These are phyloP conservation scores for Zygosaccharomyces bisporus DNA, from an alignment of 805 yeast genomes.

Conservation along the genomic window DNA sequence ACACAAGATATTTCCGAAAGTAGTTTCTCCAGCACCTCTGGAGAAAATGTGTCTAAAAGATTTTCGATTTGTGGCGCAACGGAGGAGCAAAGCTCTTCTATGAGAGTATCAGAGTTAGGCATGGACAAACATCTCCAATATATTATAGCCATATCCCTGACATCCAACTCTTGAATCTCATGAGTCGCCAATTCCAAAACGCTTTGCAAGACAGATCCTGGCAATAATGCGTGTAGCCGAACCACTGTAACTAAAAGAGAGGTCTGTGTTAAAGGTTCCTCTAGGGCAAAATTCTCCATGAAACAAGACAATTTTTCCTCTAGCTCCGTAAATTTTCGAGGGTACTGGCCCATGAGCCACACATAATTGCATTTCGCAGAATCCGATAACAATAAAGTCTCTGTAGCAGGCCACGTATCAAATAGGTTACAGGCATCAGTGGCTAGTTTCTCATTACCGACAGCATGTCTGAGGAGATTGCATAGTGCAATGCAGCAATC, in stretches of 20 bases:
- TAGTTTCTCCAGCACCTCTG: conserved; percentile 61
- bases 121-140: conserved; percentile 73
- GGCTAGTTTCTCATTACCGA: conserved; percentile 36
- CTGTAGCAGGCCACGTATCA: conserved; percentile 43
- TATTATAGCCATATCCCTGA: conserved; percentile 73
- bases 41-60: conserved; percentile 68
- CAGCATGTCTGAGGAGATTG: conserved; percentile 63
- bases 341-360: conserved; percentile 72
- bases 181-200: conserved; percentile 61
- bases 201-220: conserved; percentile 51
- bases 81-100: conserved; percentile 34
- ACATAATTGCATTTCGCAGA: conserved; percentile 49
- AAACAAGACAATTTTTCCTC: conserved; percentile 44
- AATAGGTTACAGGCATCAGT: conserved; percentile 28
- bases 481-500: conserved; percentile 56
- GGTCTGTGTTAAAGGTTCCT: conserved; percentile 59
- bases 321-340: conserved; percentile 54
- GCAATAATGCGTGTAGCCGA: conserved; percentile 44
- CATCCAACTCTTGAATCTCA: conserved; percentile 67
- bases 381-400: conserved; percentile 46
- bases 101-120: conserved; percentile 31
- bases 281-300: conserved; percentile 52
- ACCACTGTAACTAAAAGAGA: conserved; percentile 59
- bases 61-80: conserved; percentile 66
- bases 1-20: conserved; percentile 75